Evolutionary conservation across 345 rosid genomes (phyloP).

Genomic region (Limnanthes douglasii): DNA sequence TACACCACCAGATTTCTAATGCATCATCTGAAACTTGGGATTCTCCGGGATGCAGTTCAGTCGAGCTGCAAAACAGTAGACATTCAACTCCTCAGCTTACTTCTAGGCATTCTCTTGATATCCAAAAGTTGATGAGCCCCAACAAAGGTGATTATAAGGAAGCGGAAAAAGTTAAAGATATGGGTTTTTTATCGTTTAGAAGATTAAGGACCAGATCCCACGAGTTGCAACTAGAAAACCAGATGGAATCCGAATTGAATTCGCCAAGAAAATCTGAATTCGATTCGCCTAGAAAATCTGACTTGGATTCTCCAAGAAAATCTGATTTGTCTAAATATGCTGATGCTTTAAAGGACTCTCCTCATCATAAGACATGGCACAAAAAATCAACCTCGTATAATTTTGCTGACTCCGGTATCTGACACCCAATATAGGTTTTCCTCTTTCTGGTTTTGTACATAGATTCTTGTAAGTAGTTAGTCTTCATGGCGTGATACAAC

Average conservation of each 20-base stretch:
- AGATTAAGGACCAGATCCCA: conserved; percentile 10
- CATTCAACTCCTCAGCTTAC: conserved; percentile 14
- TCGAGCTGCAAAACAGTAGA: conserved; percentile 12
- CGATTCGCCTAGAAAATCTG: conserved; percentile 2
- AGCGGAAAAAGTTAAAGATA: conserved; percentile 10
- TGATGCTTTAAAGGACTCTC: conserved; percentile 28
- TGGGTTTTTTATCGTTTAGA: conserved; percentile 10
- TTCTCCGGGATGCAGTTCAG: conserved; percentile 18
- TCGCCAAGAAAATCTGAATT: neutral
- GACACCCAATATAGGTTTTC: too few species aligned
- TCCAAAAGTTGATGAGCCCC: conserved; percentile 23
- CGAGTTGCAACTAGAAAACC: conserved; percentile 4
- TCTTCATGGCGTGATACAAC: too few species aligned
- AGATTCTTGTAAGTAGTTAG: too few species aligned
- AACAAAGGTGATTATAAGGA: conserved; percentile 21
- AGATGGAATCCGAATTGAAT: conserved; percentile 3
- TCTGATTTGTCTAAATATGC: conserved; percentile 52
- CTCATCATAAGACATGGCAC: conserved; percentile 9
- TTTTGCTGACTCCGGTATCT: too few species aligned
- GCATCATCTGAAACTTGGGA: conserved; percentile 19
- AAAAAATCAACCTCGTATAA: conserved; percentile 33
- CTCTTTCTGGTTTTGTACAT: too few species aligned
- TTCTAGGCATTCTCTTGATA: conserved; percentile 33
- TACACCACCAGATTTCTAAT: conserved; percentile 12
- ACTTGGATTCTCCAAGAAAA: conserved; percentile 10